Evolutionary conservation across 2,329 filamentous ascomycete genomes (phyloP), one percentile per base, ranked within the genome.

Genomic region (Neofusicoccum cordaticola): DNA sequence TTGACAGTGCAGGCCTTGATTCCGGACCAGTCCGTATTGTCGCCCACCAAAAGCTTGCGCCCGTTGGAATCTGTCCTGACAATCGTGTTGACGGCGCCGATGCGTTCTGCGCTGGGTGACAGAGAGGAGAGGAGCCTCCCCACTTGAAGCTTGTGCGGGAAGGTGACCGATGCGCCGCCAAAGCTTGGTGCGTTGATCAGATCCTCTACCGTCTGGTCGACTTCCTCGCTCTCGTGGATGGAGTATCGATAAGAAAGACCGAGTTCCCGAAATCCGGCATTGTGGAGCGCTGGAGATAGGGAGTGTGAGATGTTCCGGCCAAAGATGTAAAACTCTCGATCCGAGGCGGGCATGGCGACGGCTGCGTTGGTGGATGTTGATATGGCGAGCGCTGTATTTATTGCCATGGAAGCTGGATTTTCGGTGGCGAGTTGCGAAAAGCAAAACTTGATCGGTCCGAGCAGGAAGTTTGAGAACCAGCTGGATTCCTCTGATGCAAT

Each of bases 271-370:
- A 90, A 86, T 0, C 90, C 90, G 5, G 88, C 83, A 63, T 88
- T 90, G 73, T 93, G 90, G 88, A 93, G 92, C 4, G 88, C 87
- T 0, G 90, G 90, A 0, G 90, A 92, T 63, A 92, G 75, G 72
- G 88, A 91, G 77, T 90, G 91, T 53, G 83, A 85, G 9, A 90
- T 86, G 64, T 88, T 88, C 63, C 85, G 87, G n/a, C 90, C 90
- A 60, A 92, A 85, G 42, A 92, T 88, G 69, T 90, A 90, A 62
- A 91, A 86, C 57, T 88, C 12, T 12, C 45, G 45, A 3, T 48
- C 22, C 8, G 17, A 12, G 6, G 11, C 27, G 27, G 27, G 27
- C 27, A 31, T 31, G 27, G 6, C 1, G 27, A 31, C 5, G 27
- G 27, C 27, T 31, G 4, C 6, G 6, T 7, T 7, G 5, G 27